A percentile compares a stretch with the other conserved stretches of the same genome.
These are phyloP conservation scores for Aegilops tauschii DNA, from an alignment of 176 grass and related monocot genomes.

Conservation along the genomic window DNA sequence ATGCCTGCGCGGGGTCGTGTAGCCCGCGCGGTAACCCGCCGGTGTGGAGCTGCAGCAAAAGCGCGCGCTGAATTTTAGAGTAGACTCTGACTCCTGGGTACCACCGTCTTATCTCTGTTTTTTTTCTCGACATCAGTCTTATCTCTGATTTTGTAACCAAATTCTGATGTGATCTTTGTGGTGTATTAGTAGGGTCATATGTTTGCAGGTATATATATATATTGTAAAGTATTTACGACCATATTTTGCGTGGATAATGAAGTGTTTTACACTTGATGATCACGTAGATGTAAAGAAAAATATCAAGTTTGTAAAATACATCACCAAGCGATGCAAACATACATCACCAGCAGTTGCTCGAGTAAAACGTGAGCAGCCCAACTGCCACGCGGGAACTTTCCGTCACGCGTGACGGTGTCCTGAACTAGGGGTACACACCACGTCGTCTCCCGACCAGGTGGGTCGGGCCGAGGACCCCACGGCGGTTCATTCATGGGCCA, in stretches of 20 bases:
- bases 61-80: conserved; percentile 45
- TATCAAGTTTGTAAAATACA: no score
- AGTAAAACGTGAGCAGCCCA: no score
- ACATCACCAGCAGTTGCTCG: no score
- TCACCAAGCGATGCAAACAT: no score
- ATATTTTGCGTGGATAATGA: not conserved
- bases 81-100: not conserved
- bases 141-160: not conserved
- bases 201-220: conserved; percentile 6
- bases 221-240: not conserved
- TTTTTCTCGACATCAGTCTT: not conserved
- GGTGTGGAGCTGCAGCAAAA: conserved; percentile 35
- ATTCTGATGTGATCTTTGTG: not conserved
- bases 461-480: no score
- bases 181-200: conserved; percentile 9
- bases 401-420: no score
- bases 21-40: conserved; percentile 27
- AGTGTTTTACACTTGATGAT: not conserved
- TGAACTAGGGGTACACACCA: no score
- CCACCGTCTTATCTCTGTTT: not conserved
- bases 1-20: conserved; percentile 35
- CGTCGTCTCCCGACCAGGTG: no score
- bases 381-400: no score
- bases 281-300: no score
- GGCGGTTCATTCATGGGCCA: no score